Percentiles rank a stretch among this genome's conserved stretches.
These are phyloP conservation scores for Brassica nigra DNA, from an alignment of 345 rosid species.

Conservation along the genomic window DNA sequence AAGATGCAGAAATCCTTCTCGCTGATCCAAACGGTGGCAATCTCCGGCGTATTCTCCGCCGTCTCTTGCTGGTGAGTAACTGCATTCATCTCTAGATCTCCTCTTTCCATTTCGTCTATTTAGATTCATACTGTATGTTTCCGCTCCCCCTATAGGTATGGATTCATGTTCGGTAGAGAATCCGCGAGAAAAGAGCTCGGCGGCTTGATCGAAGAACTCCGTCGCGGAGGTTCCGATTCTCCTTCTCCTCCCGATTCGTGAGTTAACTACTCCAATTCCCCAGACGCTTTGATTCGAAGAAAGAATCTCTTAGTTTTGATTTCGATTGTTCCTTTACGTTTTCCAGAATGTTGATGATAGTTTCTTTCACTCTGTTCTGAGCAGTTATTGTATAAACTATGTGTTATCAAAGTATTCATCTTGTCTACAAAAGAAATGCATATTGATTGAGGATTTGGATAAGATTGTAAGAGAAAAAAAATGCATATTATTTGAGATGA, in stretches of 20 bases:
- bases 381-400: constrained; percentile 22
- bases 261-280: constrained; percentile 32
- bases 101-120: not conserved
- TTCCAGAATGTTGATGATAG: constrained; percentile 7
- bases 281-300: constrained; percentile 11
- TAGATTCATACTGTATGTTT: constrained; percentile 6
- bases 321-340: constrained; percentile 1
- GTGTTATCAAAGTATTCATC: constrained; percentile 4
- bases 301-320: not conserved
- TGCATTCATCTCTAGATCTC: not conserved
- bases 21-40: constrained; percentile 69
- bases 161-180: constrained; percentile 93
- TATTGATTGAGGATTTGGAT: not conserved
- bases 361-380: constrained; percentile 1
- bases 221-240: constrained; percentile 48
- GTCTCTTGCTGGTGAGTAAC: constrained; percentile 61
- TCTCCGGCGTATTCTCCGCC: constrained; percentile 86
- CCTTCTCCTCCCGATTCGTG: constrained; percentile 41
- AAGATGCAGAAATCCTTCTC: constrained; percentile 65
- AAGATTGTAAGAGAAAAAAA: constrained; percentile 2
- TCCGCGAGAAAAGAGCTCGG: constrained; percentile 88
- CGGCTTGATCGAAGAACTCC: constrained; percentile 72
- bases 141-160: constrained; percentile 55
- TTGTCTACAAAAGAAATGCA: not conserved
- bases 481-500: constrained; percentile 18